A percentile compares a stretch with the other conserved stretches of the same genome.
phyloP scores from a whole-genome alignment of 1,284 basidiomycete genomes.

The Moniliella sp. region DNA sequence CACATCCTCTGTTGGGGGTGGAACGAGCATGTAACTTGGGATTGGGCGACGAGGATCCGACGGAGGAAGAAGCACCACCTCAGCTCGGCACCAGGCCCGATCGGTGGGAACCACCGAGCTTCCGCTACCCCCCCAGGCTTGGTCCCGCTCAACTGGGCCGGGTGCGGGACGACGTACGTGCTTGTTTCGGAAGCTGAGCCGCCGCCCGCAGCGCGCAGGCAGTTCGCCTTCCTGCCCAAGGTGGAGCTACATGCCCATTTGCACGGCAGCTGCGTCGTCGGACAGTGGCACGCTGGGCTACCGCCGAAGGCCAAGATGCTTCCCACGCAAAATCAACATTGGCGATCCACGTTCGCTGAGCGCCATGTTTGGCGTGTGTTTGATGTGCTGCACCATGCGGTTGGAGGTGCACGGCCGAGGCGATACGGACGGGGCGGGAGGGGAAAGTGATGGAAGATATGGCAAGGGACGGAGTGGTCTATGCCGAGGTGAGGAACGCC shows the following conservation, averaged over 20 bases:
- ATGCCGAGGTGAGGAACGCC: conserved; percentile 14
- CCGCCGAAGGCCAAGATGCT: conserved; percentile 1
- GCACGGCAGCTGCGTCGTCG: conserved; percentile 9
- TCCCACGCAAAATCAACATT: conserved; percentile 3
- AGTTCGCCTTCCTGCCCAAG: too few relatives aligned
- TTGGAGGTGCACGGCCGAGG: conserved; percentile 2
- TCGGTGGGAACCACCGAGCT: too few relatives aligned
- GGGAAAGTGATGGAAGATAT: conserved; percentile 7
- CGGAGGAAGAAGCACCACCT: neutral
- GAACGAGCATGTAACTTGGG: conserved; percentile 1
- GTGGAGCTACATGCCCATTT: conserved; percentile 15
- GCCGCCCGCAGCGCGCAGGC: too few relatives aligned
- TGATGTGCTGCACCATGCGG: conserved; percentile 7
- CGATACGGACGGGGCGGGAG: conserved; percentile 6
- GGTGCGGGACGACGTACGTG: too few relatives aligned
- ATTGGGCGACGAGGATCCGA: conserved; percentile 1
- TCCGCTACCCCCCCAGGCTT: too few relatives aligned
- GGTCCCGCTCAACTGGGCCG: too few relatives aligned
- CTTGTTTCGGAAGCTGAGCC: too few relatives aligned
- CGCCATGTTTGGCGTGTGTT: conserved; percentile 10
- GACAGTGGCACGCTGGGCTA: conserved; percentile 6
- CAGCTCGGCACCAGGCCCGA: too few relatives aligned
- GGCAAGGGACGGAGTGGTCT: conserved; percentile 9
- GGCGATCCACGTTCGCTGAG: conserved; percentile 5
- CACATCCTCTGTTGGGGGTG: neutral